Evolutionary conservation across 1,284 basidiomycete species (phyloP).

Genomic region (Abortiporus biennis): DNA sequence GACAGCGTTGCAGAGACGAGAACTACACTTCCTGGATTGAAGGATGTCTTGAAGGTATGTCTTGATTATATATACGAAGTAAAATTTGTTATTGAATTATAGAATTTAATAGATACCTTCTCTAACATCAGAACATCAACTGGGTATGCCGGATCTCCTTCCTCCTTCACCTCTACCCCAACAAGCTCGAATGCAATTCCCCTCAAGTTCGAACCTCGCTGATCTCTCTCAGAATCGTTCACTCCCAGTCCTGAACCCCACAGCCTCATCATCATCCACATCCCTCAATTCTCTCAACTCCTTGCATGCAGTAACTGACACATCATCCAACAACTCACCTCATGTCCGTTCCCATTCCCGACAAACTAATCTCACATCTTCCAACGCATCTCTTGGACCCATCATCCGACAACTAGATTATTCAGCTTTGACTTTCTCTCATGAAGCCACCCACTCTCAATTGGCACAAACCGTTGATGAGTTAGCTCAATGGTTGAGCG

Average conservation of each 20-base stretch:
- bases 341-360: slow-evolving; percentile 13
- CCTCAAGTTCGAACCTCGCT: slow-evolving; percentile 30
- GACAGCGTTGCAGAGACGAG: slow-evolving; percentile 38
- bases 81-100: background rate
- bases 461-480: slow-evolving; percentile 76
- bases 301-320: too few species aligned
- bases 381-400: too few species aligned
- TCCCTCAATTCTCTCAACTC: slow-evolving; percentile 25
- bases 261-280: slow-evolving; percentile 22
- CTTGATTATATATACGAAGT: background rate
- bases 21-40: slow-evolving; percentile 50
- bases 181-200: slow-evolving; percentile 28
- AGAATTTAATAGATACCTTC: slow-evolving; percentile 46
- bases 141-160: slow-evolving; percentile 64
- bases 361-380: too few species aligned
- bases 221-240: slow-evolving; percentile 8
- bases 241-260: slow-evolving; percentile 19
- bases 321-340: background rate
- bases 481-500: slow-evolving; percentile 74
- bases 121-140: slow-evolving; percentile 60
- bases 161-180: slow-evolving; percentile 72
- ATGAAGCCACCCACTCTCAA: slow-evolving; percentile 64
- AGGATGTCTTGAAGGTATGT: slow-evolving; percentile 66
- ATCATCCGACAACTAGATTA: slow-evolving; percentile 68
- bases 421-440: slow-evolving; percentile 46